These are phyloP conservation scores for Pichia deserticola DNA, from an alignment of 805 yeast genomes.

Conservation along the genomic window DNA sequence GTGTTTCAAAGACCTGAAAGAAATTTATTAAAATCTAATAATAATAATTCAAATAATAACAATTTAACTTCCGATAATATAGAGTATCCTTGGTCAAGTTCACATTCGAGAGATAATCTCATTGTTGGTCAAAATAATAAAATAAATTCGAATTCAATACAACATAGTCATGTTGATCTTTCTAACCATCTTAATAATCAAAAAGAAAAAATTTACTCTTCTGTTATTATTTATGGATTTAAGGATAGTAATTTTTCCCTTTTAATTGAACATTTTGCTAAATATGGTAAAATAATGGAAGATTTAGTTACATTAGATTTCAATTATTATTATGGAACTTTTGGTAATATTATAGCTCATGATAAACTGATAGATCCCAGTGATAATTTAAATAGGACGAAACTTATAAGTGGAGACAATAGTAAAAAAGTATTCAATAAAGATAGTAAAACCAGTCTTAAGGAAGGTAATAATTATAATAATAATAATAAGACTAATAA, in stretches of 20 bases:
- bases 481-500: background rate
- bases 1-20: slow-evolving; percentile 34
- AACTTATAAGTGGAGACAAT: too few relatives aligned
- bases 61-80: slow-evolving; percentile 21
- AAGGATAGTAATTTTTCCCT: slow-evolving; percentile 65
- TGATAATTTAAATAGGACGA: background rate
- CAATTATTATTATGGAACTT: slow-evolving; percentile 1
- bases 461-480: too few relatives aligned
- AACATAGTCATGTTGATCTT: background rate
- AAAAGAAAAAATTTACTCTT: slow-evolving; percentile 36
- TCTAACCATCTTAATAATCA: background rate
- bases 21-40: background rate
- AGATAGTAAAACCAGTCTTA: too few relatives aligned
- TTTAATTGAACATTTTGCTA: slow-evolving; percentile 39
- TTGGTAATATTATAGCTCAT: background rate
- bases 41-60: background rate
- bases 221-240: slow-evolving; percentile 84
- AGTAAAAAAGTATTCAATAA: too few relatives aligned
- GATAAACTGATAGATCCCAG: background rate
- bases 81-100: slow-evolving; percentile 2
- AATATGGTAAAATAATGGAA: slow-evolving; percentile 12
- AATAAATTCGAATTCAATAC: background rate
- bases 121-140: background rate
- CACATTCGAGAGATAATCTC: background rate
- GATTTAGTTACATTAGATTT: slow-evolving; percentile 5